Evolutionary conservation across 2,329 filamentous ascomycete species (phyloP), one percentile per base, ranked within the genome.

Genomic region (Fusarium abutilonis): DNA sequence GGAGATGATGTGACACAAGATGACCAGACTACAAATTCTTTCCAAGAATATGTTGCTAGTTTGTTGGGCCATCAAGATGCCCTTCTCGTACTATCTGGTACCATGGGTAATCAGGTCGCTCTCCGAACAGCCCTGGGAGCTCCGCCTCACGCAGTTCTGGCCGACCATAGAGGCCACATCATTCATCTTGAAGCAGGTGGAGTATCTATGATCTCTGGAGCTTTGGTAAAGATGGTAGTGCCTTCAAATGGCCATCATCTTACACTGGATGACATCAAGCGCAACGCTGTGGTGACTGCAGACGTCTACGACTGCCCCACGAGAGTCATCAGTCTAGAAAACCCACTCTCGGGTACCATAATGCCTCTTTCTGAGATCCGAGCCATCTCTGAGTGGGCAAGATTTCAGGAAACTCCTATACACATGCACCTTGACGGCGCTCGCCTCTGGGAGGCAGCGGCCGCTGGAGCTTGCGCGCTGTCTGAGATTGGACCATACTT

Each of bases 91-190:
- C 82, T 95, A 56, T 94, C 91, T 0, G 93, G 93, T 4, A 97
- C 93, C 9, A 96, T 96, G 93, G 93, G 92, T 36, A 97, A 97
- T 77, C 92, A 96, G 75, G 81, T 97, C 21, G 88, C 89, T 0
- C 82, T 97, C 41, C 86, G 93, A 38, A 83, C 90, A 1, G 89
- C 94, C 54, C 82, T 97, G 15, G 83, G 81, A 1, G 89, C 91
- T 60, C 93, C 93, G 14, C 93, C 93, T 0, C 87, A 96, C 74
- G 84, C 85, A 9, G 85, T 97, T 10, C 79, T 97, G 9, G 91
- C 89, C 70, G 93, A 97, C 73, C 80, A 87, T 63, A 84, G 91
- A 34, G 85, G 87, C 4, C 93, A 97, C 74, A 90, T 97, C 56
- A 79, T 91, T 55, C 81, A 86, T 36, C 88, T 82, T 63, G 86